A percentile compares a stretch with the other conserved stretches of the same genome.
Evolutionary conservation across 2,329 filamentous ascomycete genomes (phyloP).

Genomic region (Alternaria burnsii): DNA sequence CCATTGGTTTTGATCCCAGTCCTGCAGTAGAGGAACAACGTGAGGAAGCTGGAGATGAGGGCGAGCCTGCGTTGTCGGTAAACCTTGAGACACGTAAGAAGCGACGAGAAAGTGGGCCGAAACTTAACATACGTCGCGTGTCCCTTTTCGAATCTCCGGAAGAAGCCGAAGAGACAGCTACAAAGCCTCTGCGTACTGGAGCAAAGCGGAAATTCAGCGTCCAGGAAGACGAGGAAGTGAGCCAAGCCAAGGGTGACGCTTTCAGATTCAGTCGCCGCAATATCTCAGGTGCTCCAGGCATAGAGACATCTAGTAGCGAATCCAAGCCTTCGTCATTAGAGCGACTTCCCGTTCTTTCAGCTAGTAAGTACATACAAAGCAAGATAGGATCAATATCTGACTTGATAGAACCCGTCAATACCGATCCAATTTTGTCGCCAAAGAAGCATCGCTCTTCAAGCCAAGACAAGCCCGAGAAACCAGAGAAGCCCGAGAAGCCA

Average conservation of each 20-base stretch:
- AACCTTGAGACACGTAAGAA: constrained; percentile 63
- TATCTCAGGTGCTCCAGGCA: constrained; percentile 26
- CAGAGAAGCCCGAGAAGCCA: constrained; percentile 32
- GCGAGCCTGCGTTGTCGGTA: constrained; percentile 51
- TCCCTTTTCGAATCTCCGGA: constrained; percentile 55
- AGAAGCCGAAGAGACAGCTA: constrained; percentile 35
- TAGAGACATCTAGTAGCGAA: constrained; percentile 26
- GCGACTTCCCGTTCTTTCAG: constrained; percentile 52
- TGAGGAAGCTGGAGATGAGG: constrained; percentile 46
- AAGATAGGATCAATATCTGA: constrained; percentile 26
- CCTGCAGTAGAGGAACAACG: constrained; percentile 32
- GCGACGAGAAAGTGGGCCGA: constrained; percentile 61
- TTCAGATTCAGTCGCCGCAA: constrained; percentile 59
- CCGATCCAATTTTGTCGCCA: constrained; percentile 55
- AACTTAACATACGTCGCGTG: constrained; percentile 52
- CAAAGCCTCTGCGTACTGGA: constrained; percentile 54
- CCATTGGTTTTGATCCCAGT: constrained; percentile 55
- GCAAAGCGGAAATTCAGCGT: constrained; percentile 67
- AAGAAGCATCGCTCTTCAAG: constrained; percentile 48
- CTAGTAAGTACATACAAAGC: constrained; percentile 48
- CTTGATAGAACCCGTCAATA: constrained; percentile 59
- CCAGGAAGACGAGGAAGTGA: constrained; percentile 59
- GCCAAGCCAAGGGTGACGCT: constrained; percentile 46
- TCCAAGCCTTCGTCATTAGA: constrained; percentile 30
- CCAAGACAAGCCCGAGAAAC: constrained; percentile 38